Evolutionary conservation across 106 monocot genomes (phyloP).

Genomic region (Dendrobium catenatum): DNA sequence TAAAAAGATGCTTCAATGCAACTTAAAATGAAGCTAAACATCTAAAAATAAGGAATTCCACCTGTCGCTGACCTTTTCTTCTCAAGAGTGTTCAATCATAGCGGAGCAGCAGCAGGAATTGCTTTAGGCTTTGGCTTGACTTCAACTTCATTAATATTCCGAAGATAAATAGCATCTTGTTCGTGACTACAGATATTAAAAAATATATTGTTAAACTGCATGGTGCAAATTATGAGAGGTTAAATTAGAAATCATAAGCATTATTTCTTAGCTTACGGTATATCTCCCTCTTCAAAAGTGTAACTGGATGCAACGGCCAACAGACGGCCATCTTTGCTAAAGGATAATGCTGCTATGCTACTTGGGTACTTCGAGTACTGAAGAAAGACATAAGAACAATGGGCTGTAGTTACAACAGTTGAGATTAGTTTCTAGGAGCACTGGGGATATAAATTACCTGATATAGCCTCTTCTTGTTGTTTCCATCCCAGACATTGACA

Average conservation of each 20-base stretch:
- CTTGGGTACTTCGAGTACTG: conserved; percentile 88
- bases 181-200: conserved; percentile 41
- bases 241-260: neutral
- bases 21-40: neutral
- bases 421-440: neutral
- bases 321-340: conserved; percentile 80
- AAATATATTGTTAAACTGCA: neutral
- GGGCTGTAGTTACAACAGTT: neutral
- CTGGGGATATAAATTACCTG: conserved; percentile 40
- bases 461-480: conserved; percentile 93
- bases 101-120: conserved; percentile 48
- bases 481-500: conserved; percentile 99
- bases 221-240: neutral
- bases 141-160: conserved; percentile 80
- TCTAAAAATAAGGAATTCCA: neutral
- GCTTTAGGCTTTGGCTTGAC: conserved; percentile 96
- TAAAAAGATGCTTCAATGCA: neutral
- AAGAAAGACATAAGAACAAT: conserved; percentile 1
- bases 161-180: conserved; percentile 80
- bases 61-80: neutral
- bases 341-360: conserved; percentile 89
- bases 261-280: conserved; percentile 34
- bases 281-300: conserved; percentile 93
- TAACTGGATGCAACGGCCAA: conserved; percentile 94
- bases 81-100: conserved; percentile 2